A percentile compares a stretch with the other conserved stretches of the same genome.
Conservation (phyloP, 169 alveolate species). For the Cytauxzoon felis region DNA sequence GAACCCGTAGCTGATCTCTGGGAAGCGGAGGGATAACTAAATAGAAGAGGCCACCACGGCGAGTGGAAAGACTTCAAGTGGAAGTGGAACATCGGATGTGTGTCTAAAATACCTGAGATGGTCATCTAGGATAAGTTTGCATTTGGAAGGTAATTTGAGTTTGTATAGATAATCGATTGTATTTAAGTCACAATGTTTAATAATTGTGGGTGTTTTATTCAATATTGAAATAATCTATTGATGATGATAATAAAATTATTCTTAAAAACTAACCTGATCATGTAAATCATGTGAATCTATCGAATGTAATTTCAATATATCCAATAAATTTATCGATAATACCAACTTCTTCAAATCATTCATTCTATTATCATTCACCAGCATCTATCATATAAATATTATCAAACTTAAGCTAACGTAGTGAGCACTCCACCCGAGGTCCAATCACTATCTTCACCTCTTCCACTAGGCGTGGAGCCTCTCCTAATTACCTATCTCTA, state of each 20-base stretch:
- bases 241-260: not conserved
- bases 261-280: not conserved
- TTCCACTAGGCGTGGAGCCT: no score
- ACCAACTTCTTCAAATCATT: slow-evolving; percentile 8
- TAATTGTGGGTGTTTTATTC: slow-evolving; percentile 9
- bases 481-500: no score
- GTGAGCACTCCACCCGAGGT: no score
- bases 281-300: slow-evolving; percentile 30
- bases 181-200: slow-evolving; percentile 2
- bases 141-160: slow-evolving; percentile 2
- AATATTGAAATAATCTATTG: slow-evolving; percentile 2
- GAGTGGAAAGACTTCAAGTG: no score
- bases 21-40: no score
- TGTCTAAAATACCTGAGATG: no score
- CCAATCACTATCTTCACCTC: no score
- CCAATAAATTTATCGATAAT: slow-evolving; percentile 15
- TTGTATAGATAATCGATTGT: slow-evolving; percentile 16
- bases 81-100: no score
- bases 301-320: slow-evolving; percentile 27
- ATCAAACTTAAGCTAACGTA: no score
- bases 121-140: not conserved
- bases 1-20: no score
- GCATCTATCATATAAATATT: slow-evolving; percentile 1
- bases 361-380: not conserved
- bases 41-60: no score